These are phyloP conservation scores for Flammula alnicola DNA, from an alignment of 1,284 basidiomycete genomes.

Conservation along the genomic window DNA sequence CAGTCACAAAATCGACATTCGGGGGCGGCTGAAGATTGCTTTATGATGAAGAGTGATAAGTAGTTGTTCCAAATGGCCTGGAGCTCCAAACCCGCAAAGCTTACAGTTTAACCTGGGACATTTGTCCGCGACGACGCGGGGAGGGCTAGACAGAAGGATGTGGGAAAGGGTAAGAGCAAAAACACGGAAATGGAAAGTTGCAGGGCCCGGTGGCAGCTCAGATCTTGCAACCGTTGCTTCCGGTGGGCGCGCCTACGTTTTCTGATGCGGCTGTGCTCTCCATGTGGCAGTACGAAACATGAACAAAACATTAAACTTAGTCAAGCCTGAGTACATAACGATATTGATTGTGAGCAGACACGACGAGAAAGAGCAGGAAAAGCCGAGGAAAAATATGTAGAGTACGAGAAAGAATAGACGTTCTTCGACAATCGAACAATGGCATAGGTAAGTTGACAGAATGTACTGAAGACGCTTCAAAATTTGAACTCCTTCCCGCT, in stretches of 20 bases:
- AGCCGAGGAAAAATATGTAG: no score
- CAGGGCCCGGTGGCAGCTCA: no score
- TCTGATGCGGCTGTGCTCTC: slow-evolving; percentile 20
- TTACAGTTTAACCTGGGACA: slow-evolving; percentile 63
- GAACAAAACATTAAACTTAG: no score
- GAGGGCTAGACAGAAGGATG: slow-evolving; percentile 19
- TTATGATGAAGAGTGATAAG: slow-evolving; percentile 15
- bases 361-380: no score
- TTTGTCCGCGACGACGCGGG: slow-evolving; percentile 28
- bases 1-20: slow-evolving; percentile 83
- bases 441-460: no score
- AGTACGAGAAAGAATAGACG: no score
- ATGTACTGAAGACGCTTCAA: slow-evolving; percentile 38
- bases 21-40: slow-evolving; percentile 80
- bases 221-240: slow-evolving; percentile 18
- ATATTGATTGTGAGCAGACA: no score
- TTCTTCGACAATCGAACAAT: no score
- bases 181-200: background rate
- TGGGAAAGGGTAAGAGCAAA: slow-evolving; percentile 20
- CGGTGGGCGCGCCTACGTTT: slow-evolving; percentile 16
- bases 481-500: slow-evolving; percentile 86
- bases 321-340: no score
- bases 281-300: no score
- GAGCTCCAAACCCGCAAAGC: slow-evolving; percentile 19
- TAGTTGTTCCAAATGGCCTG: slow-evolving; percentile 1